phyloP scores from a whole-genome alignment of 2,329 filamentous ascomycete genomes.

The Coniochaeta sp. region DNA sequence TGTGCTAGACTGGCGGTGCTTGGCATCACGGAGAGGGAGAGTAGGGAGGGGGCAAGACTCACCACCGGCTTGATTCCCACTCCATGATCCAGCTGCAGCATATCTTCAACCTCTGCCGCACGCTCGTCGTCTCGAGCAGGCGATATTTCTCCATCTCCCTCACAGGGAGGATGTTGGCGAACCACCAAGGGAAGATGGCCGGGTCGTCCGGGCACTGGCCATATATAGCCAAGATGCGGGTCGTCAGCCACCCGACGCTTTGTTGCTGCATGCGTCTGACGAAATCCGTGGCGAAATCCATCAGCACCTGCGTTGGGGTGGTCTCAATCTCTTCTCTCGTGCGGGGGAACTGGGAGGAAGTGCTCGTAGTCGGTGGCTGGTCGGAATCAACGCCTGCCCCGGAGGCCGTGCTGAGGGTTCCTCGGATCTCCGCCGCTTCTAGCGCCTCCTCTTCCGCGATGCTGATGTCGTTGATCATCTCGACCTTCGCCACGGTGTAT shows the following conservation, averaged over 20 bases:
- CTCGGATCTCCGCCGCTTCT: constrained; percentile 60
- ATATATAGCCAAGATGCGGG: constrained; percentile 65
- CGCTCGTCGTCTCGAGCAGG: constrained; percentile 65
- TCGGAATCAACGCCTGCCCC: neutral
- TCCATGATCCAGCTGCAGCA: constrained; percentile 71
- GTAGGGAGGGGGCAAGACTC: constrained; percentile 28
- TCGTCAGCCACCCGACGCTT: constrained; percentile 68
- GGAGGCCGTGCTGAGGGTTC: neutral
- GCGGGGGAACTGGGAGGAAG: constrained; percentile 6
- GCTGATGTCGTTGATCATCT: constrained; percentile 75
- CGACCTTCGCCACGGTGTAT: constrained; percentile 68
- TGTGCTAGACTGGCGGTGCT: neutral
- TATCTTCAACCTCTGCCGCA: constrained; percentile 75
- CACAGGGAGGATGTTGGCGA: constrained; percentile 74
- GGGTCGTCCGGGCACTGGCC: constrained; percentile 72
- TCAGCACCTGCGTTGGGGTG: constrained; percentile 64
- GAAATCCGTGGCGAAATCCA: constrained; percentile 60
- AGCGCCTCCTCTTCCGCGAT: constrained; percentile 71
- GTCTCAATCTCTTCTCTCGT: constrained; percentile 32
- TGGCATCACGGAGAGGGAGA: neutral
- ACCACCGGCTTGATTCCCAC: constrained; percentile 66
- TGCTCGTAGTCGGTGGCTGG: neutral
- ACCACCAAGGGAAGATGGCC: constrained; percentile 81
- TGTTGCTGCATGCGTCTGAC: constrained; percentile 60
- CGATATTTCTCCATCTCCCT: constrained; percentile 73